Percentiles rank a stretch among this genome's conserved stretches.
These are phyloP conservation scores for Monosporascus sp. DNA, from an alignment of 2,329 filamentous ascomycete genomes.

Conservation along the genomic window DNA sequence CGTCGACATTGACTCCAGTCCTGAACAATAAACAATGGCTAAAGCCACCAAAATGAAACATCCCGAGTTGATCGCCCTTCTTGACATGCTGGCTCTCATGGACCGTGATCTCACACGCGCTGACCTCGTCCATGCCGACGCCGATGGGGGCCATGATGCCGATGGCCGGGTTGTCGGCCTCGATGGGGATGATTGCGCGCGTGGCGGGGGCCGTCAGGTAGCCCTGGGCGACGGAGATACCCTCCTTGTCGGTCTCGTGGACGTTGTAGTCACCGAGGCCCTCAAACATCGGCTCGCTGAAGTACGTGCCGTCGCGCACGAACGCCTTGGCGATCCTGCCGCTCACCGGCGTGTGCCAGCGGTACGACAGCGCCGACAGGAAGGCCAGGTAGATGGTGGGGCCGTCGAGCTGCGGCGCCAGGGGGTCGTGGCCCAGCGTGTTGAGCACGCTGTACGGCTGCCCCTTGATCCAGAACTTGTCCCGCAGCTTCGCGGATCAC, in stretches of 20 bases:
- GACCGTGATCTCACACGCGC: slow-evolving; percentile 67
- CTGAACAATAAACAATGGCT: slow-evolving; percentile 66
- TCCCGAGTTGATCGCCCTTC: slow-evolving; percentile 69
- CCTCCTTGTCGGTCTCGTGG: slow-evolving; percentile 23
- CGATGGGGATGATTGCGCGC: slow-evolving; percentile 63
- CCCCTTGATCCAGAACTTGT: slow-evolving; percentile 56
- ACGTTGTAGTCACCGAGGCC: slow-evolving; percentile 21
- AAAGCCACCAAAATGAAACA: slow-evolving; percentile 78
- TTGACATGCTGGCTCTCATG: slow-evolving; percentile 58
- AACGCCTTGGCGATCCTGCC: slow-evolving; percentile 49
- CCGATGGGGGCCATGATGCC: slow-evolving; percentile 67
- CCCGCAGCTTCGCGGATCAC: slow-evolving; percentile 38
- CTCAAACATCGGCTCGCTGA: slow-evolving; percentile 50
- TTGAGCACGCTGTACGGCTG: slow-evolving; percentile 53
- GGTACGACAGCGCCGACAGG: slow-evolving; percentile 52
- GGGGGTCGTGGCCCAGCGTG: slow-evolving; percentile 45
- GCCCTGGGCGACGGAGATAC: slow-evolving; percentile 48
- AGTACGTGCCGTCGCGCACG: slow-evolving; percentile 53
- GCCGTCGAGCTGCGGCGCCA: slow-evolving; percentile 43
- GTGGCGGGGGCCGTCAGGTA: slow-evolving; percentile 66
- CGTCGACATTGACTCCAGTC: slow-evolving; percentile 43
- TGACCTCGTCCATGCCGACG: slow-evolving; percentile 74
- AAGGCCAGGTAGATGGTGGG: slow-evolving; percentile 59
- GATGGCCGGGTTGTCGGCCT: slow-evolving; percentile 61
- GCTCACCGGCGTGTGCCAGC: slow-evolving; percentile 56